Conservation (phyloP, 306 rosid genomes). For the Quercus suber region DNA sequence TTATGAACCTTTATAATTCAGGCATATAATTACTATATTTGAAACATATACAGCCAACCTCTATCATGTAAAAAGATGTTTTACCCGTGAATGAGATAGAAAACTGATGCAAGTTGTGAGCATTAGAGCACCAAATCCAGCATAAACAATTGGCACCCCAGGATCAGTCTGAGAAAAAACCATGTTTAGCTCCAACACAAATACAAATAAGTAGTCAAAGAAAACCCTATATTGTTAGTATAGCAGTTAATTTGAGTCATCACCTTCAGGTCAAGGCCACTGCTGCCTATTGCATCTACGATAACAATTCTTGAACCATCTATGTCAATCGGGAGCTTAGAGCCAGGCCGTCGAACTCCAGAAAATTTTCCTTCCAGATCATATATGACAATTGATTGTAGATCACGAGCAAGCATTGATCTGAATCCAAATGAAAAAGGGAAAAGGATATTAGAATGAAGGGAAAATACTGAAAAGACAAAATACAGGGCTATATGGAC, state of each 20-base stretch:
- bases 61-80: not conserved
- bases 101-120: slow-evolving; percentile 93
- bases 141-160: slow-evolving; percentile 87
- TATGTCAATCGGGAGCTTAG: slow-evolving; percentile 82
- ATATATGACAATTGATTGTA: slow-evolving; percentile 82
- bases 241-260: slow-evolving; percentile 7
- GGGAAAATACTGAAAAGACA: not conserved
- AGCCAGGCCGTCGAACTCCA: slow-evolving; percentile 86
- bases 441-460: slow-evolving; percentile 7
- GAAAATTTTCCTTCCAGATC: slow-evolving; percentile 84
- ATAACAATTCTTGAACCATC: slow-evolving; percentile 64
- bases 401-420: slow-evolving; percentile 97
- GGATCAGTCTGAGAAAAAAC: slow-evolving; percentile 76
- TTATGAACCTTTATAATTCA: slow-evolving; percentile 1
- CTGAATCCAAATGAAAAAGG: slow-evolving; percentile 38
- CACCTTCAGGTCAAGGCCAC: slow-evolving; percentile 91
- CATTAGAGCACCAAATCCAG: slow-evolving; percentile 99
- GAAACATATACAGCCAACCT: not conserved
- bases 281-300: slow-evolving; percentile 94
- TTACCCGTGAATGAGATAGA: slow-evolving; percentile 90
- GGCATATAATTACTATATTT: not conserved
- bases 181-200: slow-evolving; percentile 12
- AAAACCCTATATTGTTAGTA: not conserved
- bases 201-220: slow-evolving; percentile 8
- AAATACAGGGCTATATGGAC: not conserved